These are phyloP conservation scores for Neopestalotiopsis clavispora DNA, from an alignment of 2,329 filamentous ascomycete genomes.

Conservation along the genomic window DNA sequence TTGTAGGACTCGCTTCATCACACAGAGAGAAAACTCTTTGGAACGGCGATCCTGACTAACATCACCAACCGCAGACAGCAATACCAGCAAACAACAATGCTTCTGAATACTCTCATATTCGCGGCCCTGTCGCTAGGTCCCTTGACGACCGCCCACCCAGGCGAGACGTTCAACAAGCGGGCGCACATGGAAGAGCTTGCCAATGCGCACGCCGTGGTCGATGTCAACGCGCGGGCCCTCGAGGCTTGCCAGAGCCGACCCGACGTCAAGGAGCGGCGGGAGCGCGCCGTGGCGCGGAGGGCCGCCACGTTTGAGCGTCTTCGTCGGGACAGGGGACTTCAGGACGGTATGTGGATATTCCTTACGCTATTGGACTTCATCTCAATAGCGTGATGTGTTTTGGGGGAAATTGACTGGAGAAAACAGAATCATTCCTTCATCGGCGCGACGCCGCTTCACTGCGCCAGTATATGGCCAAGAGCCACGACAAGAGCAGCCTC, in stretches of 20 bases:
- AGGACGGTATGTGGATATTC: constrained; percentile 25
- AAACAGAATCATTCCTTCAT: constrained; percentile 25
- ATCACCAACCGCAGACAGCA: background rate
- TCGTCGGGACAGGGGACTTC: constrained; percentile 37
- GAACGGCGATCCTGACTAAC: background rate
- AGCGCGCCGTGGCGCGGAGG: constrained; percentile 43
- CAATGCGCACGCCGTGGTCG: constrained; percentile 33
- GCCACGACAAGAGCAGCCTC: constrained; percentile 43
- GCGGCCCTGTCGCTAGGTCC: constrained; percentile 25
- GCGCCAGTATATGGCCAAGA: constrained; percentile 40
- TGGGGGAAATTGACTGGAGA: too few relatives aligned
- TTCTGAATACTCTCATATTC: background rate
- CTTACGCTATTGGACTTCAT: too few relatives aligned
- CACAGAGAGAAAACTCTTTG: background rate
- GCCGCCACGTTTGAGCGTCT: constrained; percentile 42
- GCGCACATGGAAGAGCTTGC: constrained; percentile 31
- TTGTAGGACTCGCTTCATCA: background rate
- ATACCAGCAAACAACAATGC: background rate
- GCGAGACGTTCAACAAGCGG: constrained; percentile 32
- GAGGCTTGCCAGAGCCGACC: constrained; percentile 43
- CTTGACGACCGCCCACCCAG: constrained; percentile 32
- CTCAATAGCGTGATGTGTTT: too few relatives aligned
- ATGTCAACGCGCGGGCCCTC: constrained; percentile 37
- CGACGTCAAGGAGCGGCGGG: constrained; percentile 43
- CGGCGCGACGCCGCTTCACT: constrained; percentile 42